These are phyloP conservation scores for Trichoderma reesei DNA, from an alignment of 495 filamentous ascomycete genomes.

Conservation along the genomic window DNA sequence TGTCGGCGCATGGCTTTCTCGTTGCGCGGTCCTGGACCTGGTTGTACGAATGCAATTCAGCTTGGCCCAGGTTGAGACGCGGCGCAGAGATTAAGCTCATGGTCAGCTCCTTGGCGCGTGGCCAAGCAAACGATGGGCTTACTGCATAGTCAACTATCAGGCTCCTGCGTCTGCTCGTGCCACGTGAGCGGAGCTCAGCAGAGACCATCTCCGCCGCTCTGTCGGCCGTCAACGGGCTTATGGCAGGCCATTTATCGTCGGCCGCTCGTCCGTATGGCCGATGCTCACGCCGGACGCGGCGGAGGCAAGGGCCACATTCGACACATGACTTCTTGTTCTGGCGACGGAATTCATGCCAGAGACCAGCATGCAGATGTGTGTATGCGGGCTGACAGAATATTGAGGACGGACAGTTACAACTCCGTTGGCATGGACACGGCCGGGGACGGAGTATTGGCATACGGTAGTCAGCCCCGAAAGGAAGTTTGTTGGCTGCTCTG, in stretches of 20 bases:
- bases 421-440: not conserved
- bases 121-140: not conserved
- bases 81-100: not conserved
- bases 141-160: conserved; percentile 1
- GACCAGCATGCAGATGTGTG: not conserved
- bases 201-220: not conserved
- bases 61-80: not conserved
- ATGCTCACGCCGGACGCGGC: not conserved
- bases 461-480: not conserved
- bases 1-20: not conserved
- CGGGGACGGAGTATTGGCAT: not conserved
- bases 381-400: not conserved
- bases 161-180: not conserved
- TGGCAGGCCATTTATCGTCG: not conserved
- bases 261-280: not conserved
- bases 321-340: not conserved
- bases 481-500: no score
- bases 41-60: no score
- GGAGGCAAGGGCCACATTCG: not conserved
- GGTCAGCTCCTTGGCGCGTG: not conserved
- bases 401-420: not conserved
- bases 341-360: not conserved
- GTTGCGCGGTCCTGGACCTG: no score
- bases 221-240: not conserved
- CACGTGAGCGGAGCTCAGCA: not conserved